A percentile compares a stretch with the other conserved stretches of the same genome.
These are phyloP conservation scores for Tritrichomonas musculus DNA, from an alignment of 208 protist species.

Conservation along the genomic window DNA sequence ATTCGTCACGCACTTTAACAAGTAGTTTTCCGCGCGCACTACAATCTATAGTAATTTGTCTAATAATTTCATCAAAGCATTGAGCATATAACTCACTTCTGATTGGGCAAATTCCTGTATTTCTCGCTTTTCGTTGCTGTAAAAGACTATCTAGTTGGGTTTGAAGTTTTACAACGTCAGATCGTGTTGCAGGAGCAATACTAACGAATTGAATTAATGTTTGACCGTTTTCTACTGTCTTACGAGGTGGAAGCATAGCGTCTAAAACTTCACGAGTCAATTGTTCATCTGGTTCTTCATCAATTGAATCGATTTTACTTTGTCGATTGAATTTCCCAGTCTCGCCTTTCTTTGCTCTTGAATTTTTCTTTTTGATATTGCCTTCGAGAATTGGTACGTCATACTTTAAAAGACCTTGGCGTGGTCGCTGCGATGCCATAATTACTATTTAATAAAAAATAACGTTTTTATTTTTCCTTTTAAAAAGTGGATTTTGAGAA, in stretches of 20 bases:
- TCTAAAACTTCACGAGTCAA: constrained; percentile 63
- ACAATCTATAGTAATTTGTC: constrained; percentile 90
- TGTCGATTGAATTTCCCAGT: too few relatives aligned
- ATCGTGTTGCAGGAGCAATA: constrained; percentile 63
- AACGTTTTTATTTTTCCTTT: too few relatives aligned
- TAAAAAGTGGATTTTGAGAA: too few relatives aligned
- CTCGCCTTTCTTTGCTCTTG: too few relatives aligned
- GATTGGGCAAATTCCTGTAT: constrained; percentile 86
- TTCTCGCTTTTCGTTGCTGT: constrained; percentile 73
- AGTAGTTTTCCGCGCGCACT: constrained; percentile 86
- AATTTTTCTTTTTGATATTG: background rate
- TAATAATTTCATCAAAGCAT: constrained; percentile 83
- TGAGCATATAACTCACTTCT: constrained; percentile 89
- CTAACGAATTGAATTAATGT: constrained; percentile 63
- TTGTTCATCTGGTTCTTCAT: background rate
- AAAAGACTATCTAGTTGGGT: constrained; percentile 72
- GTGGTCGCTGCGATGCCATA: too few relatives aligned
- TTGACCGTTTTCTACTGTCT: constrained; percentile 48
- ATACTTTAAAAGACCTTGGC: constrained; percentile 16
- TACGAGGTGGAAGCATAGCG: constrained; percentile 59
- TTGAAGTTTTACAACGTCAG: constrained; percentile 74
- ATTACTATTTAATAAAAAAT: too few relatives aligned
- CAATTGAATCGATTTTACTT: background rate
- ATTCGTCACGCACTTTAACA: constrained; percentile 83
- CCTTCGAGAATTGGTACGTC: constrained; percentile 15